Conservation (phyloP, 2,329 filamentous ascomycete genomes). For the Cryphonectria radicalis region DNA sequence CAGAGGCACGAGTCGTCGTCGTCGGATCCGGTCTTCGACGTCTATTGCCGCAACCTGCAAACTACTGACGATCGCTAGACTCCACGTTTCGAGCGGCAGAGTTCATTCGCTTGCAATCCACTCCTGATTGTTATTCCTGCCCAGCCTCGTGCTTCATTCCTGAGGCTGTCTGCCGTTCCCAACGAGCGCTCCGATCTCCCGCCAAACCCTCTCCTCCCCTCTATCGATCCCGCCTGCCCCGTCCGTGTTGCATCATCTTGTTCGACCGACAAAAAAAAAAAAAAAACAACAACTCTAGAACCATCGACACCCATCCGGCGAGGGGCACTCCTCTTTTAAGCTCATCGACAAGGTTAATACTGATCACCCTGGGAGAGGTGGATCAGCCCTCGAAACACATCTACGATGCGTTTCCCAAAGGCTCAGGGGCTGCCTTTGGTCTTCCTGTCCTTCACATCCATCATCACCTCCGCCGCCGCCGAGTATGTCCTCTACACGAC, state of each 20-base stretch:
- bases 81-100: background rate
- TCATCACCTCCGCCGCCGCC: constrained; percentile 32
- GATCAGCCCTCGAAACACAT: constrained; percentile 1
- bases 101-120: constrained; percentile 3
- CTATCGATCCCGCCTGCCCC: background rate
- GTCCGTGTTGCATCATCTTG: constrained; percentile 1
- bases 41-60: background rate
- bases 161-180: background rate
- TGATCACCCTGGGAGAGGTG: constrained; percentile 6
- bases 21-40: constrained; percentile 1
- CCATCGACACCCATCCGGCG: background rate
- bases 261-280: background rate
- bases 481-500: constrained; percentile 45
- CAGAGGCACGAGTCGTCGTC: background rate
- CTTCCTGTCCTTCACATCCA: constrained; percentile 17
- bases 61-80: constrained; percentile 1
- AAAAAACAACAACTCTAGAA: background rate
- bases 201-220: background rate
- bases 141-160: background rate
- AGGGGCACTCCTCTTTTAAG: constrained; percentile 4
- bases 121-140: constrained; percentile 7
- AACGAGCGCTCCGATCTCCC: background rate
- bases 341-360: constrained; percentile 6
- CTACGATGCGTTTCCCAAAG: constrained; percentile 25
- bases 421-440: constrained; percentile 18